Percentiles rank a stretch among this genome's conserved stretches.
phyloP scores from a whole-genome alignment of 2,329 filamentous ascomycete genomes.

The Neurospora crassa region DNA sequence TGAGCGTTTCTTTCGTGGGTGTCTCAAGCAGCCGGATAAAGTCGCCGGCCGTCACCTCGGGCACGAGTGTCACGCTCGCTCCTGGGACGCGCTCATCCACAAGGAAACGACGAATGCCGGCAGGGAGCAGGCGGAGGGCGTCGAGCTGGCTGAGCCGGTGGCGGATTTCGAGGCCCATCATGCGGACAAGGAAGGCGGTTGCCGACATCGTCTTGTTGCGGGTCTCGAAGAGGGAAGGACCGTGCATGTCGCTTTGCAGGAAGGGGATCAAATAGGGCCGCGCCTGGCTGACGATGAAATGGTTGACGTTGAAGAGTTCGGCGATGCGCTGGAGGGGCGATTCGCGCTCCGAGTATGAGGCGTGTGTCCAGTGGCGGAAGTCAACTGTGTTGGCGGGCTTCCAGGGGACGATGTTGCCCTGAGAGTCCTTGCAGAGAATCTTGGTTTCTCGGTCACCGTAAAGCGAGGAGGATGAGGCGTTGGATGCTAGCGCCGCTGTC shows the following conservation, averaged over 20 bases:
- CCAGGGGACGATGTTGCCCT: conserved; percentile 67
- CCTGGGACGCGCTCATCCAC: conserved; percentile 77
- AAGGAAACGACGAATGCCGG: conserved; percentile 61
- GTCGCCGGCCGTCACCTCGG: conserved; percentile 63
- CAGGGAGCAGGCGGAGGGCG: conserved; percentile 62
- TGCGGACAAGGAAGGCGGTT: conserved; percentile 50
- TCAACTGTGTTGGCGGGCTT: conserved; percentile 49
- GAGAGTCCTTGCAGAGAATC: conserved; percentile 69
- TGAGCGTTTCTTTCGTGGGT: conserved; percentile 63
- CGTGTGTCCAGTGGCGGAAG: conserved; percentile 60
- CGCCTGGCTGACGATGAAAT: conserved; percentile 90
- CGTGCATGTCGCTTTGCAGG: conserved; percentile 70
- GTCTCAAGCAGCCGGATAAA: conserved; percentile 75
- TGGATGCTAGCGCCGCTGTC: conserved; percentile 70
- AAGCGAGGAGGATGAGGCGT: conserved; percentile 54
- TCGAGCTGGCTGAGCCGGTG: conserved; percentile 77
- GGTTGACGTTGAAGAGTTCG: conserved; percentile 85
- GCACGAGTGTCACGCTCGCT: conserved; percentile 70
- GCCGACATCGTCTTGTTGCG: conserved; percentile 48
- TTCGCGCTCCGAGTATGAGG: conserved; percentile 55
- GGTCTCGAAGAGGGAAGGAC: conserved; percentile 53
- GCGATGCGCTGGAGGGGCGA: conserved; percentile 60
- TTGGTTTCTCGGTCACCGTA: conserved; percentile 54
- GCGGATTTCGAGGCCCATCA: conserved; percentile 67
- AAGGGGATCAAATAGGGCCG: conserved; percentile 85